A percentile compares a stretch with the other conserved stretches of the same genome.
Evolutionary conservation across 1,284 basidiomycete genomes (phyloP).

Genomic region (Ganoderma lucidum): DNA sequence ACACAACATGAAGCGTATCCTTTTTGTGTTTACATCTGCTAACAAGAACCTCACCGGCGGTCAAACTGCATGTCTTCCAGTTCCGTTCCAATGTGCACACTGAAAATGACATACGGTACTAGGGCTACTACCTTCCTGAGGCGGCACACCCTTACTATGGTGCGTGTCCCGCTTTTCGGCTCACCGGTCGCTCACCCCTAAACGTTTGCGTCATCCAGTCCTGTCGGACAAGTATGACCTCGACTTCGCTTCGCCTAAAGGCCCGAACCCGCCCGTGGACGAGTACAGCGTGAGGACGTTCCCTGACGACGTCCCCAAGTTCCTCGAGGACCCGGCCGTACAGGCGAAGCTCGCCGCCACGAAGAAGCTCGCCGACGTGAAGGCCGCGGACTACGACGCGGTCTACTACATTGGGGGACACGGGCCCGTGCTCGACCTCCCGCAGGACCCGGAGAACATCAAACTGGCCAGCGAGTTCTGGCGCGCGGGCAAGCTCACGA

Average conservation of each 20-base stretch:
- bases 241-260: slow-evolving; percentile 77
- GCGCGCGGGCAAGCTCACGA: slow-evolving; percentile 60
- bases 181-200: background rate
- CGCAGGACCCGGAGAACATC: slow-evolving; percentile 63
- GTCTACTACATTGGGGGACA: slow-evolving; percentile 85
- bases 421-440: slow-evolving; percentile 77
- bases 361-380: slow-evolving; percentile 68
- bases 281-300: slow-evolving; percentile 62
- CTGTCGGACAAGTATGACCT: slow-evolving; percentile 65
- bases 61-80: slow-evolving; percentile 53
- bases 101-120: background rate
- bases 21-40: slow-evolving; percentile 81
- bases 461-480: slow-evolving; percentile 69
- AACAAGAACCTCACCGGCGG: slow-evolving; percentile 65
- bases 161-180: slow-evolving; percentile 14
- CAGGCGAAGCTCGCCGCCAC: slow-evolving; percentile 65
- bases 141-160: slow-evolving; percentile 84
- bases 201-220: slow-evolving; percentile 33
- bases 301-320: slow-evolving; percentile 63
- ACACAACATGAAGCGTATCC: slow-evolving; percentile 52
- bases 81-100: background rate
- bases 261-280: slow-evolving; percentile 80
- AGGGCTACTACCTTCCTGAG: slow-evolving; percentile 79
- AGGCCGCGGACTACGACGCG: slow-evolving; percentile 69
- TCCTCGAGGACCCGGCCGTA: slow-evolving; percentile 67